These are phyloP conservation scores for Pelargonium citronellum DNA, from an alignment of 441 rosid species.

Conservation along the genomic window DNA sequence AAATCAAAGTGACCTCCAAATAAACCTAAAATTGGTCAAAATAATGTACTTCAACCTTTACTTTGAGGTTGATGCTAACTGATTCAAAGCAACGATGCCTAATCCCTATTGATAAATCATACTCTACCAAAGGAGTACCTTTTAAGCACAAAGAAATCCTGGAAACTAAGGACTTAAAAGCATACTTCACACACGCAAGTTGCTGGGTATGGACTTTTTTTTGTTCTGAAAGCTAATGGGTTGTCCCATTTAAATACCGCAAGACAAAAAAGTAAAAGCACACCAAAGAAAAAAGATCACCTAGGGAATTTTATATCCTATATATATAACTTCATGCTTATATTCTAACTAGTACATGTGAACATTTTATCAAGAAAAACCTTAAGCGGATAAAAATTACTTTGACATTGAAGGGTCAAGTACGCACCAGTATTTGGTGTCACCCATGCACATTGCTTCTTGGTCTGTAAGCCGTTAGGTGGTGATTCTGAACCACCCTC, in stretches of 20 bases:
- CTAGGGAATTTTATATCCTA: not conserved
- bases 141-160: not conserved
- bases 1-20: not conserved
- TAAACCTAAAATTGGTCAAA: not conserved
- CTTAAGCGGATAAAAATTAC: not conserved
- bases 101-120: not conserved
- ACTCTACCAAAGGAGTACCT: not conserved
- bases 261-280: no score
- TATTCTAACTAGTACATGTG: not conserved
- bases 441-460: constrained; percentile 85
- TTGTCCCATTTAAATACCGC: not conserved
- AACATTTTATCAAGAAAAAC: not conserved
- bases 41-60: not conserved
- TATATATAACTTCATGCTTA: not conserved
- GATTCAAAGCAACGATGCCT: not conserved
- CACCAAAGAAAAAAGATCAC: not conserved
- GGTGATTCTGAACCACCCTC: constrained; percentile 72
- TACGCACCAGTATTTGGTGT: constrained; percentile 67
- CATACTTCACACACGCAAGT: not conserved
- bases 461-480: constrained; percentile 41
- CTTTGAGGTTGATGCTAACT: not conserved
- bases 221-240: not conserved
- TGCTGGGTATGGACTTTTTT: no score
- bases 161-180: not conserved
- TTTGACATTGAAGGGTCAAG: constrained; percentile 22